Base-by-base conservation (phyloP, 306 rosid genomes). In the Prinsepia uniflora region DNA sequence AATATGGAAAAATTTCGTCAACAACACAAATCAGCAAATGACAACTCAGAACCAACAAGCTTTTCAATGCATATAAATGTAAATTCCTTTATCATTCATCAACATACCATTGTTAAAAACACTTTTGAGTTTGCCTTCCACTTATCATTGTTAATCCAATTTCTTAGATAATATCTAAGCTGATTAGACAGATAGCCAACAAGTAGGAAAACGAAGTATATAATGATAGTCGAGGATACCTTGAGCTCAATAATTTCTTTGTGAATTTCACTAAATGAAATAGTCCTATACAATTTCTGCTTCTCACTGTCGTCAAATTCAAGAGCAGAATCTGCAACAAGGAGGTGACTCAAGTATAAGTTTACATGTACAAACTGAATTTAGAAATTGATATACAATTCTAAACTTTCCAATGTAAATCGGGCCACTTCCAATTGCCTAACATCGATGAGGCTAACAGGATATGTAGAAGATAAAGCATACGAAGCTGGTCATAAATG, bases 291-390 rank as follows among this genome's bases (percentile, higher is more conserved):
- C 36, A 68, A 78, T 67, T 72, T 75, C 81, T 84, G 89, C 92
- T 67, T 87, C 80, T 74, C 73, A 42, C 20, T 71, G 83, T 94
- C 96, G 65, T 83, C 92, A 87, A 89, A 94, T 83, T 91, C 71
- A 72, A 91, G 83, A 79, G 7, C 50, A 41, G 96, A 91, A 60
- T 95, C 97, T 94, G 92, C 49, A 83, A 71, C 54, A 57, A 65
- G 71, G 50, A 8, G 42, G 62, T 18, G 79, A 47, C 65, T 78
- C 71, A 72, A 68, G 14, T 41, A 62, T 74, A 68, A n/a, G 2
- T 11, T 44, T 17, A 48, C 55, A 56, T n/a, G 36, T 17, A 52
- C 19, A 49, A 49, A 61, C 15, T 15, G 20, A 36, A 8, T 39
- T 49, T 11, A 10, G 5, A 74, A 55, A 43, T 2, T 15, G n/a